Percentiles rank a stretch among this genome's conserved stretches.
phyloP scores from a whole-genome alignment of 139 green algal genomes.

The Haematococcus sp. region DNA sequence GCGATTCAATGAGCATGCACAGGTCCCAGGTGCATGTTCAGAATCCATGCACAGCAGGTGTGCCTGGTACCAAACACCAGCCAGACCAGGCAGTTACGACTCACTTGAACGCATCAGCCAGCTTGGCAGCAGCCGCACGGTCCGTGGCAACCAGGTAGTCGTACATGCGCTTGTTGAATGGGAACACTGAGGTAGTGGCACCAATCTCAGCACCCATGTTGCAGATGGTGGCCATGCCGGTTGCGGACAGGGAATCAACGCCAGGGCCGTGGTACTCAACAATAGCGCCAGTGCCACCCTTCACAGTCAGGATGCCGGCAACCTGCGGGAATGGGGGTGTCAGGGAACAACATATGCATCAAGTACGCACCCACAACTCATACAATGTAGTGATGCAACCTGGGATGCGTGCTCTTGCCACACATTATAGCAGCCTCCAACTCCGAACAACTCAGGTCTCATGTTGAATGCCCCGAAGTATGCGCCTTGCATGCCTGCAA shows the following conservation, averaged over 20 bases:
- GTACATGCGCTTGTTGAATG: conserved; percentile 87
- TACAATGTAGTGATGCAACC: too few relatives aligned
- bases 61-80: too few relatives aligned
- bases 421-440: too few relatives aligned
- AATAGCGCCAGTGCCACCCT: conserved; percentile 93
- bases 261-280: conserved; percentile 94
- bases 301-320: conserved; percentile 92
- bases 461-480: too few relatives aligned
- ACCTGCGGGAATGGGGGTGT: conserved; percentile 42
- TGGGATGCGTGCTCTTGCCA: too few relatives aligned
- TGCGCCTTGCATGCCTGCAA: too few relatives aligned
- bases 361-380: too few relatives aligned
- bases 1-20: too few relatives aligned
- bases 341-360: too few relatives aligned
- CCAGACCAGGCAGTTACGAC: conserved; percentile 16
- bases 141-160: conserved; percentile 90
- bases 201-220: conserved; percentile 98
- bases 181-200: conserved; percentile 94
- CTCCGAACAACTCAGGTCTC: too few relatives aligned
- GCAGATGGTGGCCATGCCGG: conserved; percentile 95
- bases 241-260: conserved; percentile 89
- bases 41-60: too few relatives aligned
- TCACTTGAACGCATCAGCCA: conserved; percentile 76
- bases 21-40: too few relatives aligned
- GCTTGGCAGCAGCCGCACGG: conserved; percentile 57